Percentiles rank a stretch among this genome's conserved stretches.
Conservation (phyloP, 768 basidiomycete genomes). For the Pisolithus microcarpus region DNA sequence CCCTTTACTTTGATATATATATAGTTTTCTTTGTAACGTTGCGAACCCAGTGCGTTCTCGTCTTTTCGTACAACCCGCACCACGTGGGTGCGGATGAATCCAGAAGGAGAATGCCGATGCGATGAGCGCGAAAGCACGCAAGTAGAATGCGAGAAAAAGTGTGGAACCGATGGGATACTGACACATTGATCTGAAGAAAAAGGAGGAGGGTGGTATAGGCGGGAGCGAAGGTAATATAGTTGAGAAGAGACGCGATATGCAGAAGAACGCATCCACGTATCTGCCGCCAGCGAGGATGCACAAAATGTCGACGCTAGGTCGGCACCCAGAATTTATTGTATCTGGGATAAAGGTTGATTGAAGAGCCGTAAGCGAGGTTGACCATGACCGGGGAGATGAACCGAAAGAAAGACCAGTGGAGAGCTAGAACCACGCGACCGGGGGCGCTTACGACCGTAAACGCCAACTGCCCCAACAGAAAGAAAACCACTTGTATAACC, state of each 20-base stretch:
- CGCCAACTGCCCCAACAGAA: conserved; percentile 28
- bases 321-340: conserved; percentile 24
- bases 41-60: conserved; percentile 14
- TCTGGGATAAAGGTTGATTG: conserved; percentile 12
- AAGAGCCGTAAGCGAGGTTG: conserved; percentile 30
- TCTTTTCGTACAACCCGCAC: conserved; percentile 34
- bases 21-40: conserved; percentile 1
- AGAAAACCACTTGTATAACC: conserved; percentile 19
- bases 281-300: conserved; percentile 34
- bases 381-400: conserved; percentile 31
- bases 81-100: conserved; percentile 19
- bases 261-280: conserved; percentile 7
- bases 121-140: conserved; percentile 37
- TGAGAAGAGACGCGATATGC: not conserved
- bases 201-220: conserved; percentile 16
- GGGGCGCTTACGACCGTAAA: conserved; percentile 17
- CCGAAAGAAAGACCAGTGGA: conserved; percentile 19
- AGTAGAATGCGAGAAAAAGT: conserved; percentile 24
- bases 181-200: conserved; percentile 33
- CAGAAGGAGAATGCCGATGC: conserved; percentile 28
- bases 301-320: conserved; percentile 36
- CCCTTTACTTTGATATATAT: conserved; percentile 8
- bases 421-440: conserved; percentile 25
- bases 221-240: conserved; percentile 4
- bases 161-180: conserved; percentile 33